Evolutionary conservation across 306 rosid species (phyloP), one percentile per base, ranked within the genome.

Genomic region (Medicago lupulina): DNA sequence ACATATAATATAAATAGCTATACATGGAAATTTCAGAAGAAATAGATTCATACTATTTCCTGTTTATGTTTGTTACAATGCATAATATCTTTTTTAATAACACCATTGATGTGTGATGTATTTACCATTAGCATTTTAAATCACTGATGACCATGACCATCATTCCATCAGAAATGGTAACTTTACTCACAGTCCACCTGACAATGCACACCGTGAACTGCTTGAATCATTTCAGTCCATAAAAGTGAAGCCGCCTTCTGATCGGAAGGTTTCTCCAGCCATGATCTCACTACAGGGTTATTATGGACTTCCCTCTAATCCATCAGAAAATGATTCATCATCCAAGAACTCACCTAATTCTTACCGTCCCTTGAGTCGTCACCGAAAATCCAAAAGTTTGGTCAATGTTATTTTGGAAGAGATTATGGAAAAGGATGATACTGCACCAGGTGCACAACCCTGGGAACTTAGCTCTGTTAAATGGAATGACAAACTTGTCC

Each of bases 251-350:
- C 65, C 92, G 85, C 65, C 92, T 75, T 68, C 88, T 17, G 83
- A 66, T 7, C 83, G 67, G 50, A 87, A 77, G 75, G 71, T 89
- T 66, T 88, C 96, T 74, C 79, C 78, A 16, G 97, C 92, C 70
- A 93, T 91, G 96, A 79, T 77, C 88, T 85, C 93, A 73, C 86
- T 91, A 81, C 97, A 86, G 74, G 97, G 91, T 77, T 91, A 80
- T 73, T 89, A 88, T 81, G 94, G 94, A 74, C 96, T 89, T 55
- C 18, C 58, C 53, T 50, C 82, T 40, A 78, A 67, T 71, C 67
- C 81, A 78, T 58, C 86, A 73, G 92, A 91, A 73, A 83, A 86
- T 9, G 79, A 73, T 28, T 38, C 76, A 16, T 47, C 71, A 36
- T 19, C 79, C 25, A 67, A 71, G 62, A 21, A 82, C 60, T 57